Percentiles rank a stretch among this genome's conserved stretches.
Evolutionary conservation across 108 stramenopile species (phyloP).

Genomic region (Discostella pseudostelligera): DNA sequence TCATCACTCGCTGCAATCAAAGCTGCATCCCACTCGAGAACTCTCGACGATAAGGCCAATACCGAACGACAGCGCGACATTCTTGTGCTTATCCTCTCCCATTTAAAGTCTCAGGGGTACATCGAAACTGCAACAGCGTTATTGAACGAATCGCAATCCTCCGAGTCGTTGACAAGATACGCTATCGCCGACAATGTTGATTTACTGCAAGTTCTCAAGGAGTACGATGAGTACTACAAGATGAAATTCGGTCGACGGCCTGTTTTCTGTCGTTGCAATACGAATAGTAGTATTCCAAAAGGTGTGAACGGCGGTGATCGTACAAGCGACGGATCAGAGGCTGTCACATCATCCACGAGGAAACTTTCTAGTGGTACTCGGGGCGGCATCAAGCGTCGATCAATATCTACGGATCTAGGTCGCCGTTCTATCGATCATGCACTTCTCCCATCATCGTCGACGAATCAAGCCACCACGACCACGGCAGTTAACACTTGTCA

Average conservation of each 20-base stretch:
- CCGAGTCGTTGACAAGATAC: constrained; percentile 13
- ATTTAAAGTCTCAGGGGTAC: constrained; percentile 32
- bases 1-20: constrained; percentile 38
- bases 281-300: background rate
- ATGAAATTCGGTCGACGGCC: constrained; percentile 47
- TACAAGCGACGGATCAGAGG: constrained; percentile 4
- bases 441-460: constrained; percentile 8
- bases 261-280: constrained; percentile 19
- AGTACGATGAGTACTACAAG: constrained; percentile 61
- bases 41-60: constrained; percentile 22
- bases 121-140: constrained; percentile 36
- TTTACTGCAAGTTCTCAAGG: constrained; percentile 43
- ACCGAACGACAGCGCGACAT: constrained; percentile 32
- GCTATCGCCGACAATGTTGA: constrained; percentile 65
- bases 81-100: constrained; percentile 32
- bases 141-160: constrained; percentile 22
- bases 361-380: background rate
- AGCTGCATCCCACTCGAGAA: constrained; percentile 29
- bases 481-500: too few relatives aligned
- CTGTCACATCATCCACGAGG: background rate
- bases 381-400: constrained; percentile 7
- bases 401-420: constrained; percentile 10
- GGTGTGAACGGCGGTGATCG: background rate
- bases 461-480: constrained; percentile 6
- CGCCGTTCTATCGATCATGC: constrained; percentile 4